Conservation (phyloP, 495 filamentous ascomycete genomes). For the Penicillium lividum region DNA sequence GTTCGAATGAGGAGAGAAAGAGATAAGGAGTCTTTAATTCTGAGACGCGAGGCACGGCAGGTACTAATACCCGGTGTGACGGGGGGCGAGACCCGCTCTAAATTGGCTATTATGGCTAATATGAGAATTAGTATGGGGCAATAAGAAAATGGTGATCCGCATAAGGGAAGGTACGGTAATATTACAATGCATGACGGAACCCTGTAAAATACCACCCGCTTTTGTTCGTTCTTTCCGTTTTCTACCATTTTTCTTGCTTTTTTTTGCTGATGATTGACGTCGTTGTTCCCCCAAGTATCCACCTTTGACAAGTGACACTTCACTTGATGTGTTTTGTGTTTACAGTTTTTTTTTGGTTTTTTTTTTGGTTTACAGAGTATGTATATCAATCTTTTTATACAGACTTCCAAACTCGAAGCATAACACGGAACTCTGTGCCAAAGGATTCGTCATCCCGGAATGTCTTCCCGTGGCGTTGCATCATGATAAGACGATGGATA, state of each 20-base stretch:
- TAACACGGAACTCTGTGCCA: conserved; percentile 17
- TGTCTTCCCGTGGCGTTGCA: conserved; percentile 17
- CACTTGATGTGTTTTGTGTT: background rate
- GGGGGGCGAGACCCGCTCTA: conserved; percentile 16
- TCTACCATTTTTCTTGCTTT: background rate
- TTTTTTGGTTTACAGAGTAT: too few species aligned
- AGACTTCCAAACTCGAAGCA: background rate
- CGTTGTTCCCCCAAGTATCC: background rate
- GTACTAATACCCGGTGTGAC: conserved; percentile 25
- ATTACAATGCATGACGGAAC: conserved; percentile 13
- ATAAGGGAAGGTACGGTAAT: conserved; percentile 16
- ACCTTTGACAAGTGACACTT: background rate
- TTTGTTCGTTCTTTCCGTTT: background rate
- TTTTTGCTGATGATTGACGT: background rate
- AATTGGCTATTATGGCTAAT: background rate
- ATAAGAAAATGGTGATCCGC: conserved; percentile 2
- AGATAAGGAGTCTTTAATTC: conserved; percentile 29
- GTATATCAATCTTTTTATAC: too few species aligned
- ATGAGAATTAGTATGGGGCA: background rate
- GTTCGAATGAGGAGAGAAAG: conserved; percentile 7
- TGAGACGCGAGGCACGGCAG: conserved; percentile 15
- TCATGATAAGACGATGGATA: conserved; percentile 10
- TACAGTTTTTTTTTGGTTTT: too few species aligned
- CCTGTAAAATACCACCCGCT: conserved; percentile 1
- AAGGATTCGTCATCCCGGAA: conserved; percentile 27